Base-by-base conservation (phyloP, 192 early-diverging fungal species). In the Coemansia aciculifera region DNA sequence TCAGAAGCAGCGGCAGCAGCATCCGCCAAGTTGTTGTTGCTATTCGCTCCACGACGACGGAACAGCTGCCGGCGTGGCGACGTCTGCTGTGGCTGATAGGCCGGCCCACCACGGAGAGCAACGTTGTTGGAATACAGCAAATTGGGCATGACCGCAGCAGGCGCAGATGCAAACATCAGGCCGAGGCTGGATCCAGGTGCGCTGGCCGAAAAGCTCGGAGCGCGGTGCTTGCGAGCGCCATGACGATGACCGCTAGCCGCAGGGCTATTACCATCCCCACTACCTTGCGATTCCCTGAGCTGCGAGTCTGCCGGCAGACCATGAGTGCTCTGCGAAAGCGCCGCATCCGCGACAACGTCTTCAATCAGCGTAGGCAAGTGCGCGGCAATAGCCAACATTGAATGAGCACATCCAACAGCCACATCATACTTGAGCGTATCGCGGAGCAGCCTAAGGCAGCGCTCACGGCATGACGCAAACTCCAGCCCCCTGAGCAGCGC, bases 21-120 rank as follows among this genome's bases (percentile, higher is more conserved):
- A 19, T 42, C 40, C n/a, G 24, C 19, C 42, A 36, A 27, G n/a
- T 39, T 54, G 21, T 19, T 46, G 37, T 43, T 39, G 29, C 23
- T 66, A 34, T 10, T 29, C 9, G 27, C 59, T 3, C 77, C 66
- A 19, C 71, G 74, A 0, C 79, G 79, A 21, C 67, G 57, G 57
- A 81, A 76, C 46, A 81, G 48, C 68, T 75, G 79, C 15, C 68
- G 61, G 8, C 79, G 74, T 17, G 71, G 66, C 56, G 76, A 77
- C 12, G 60, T 27, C 44, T 40, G 66, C 66, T 49, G n/a, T 27
- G 24, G 1, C 24, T 27, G 24, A 27, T 27, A 27, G 24, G 24
- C 24, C 24, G 24, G 24, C 1, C 24, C 24, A 27, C 24, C 1
- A 27, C 24, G 24, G 24, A 27, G 3, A 29, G 24, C 51, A 11